Conservation (phyloP, 306 rosid species). For the Erythrophleum fordii region DNA sequence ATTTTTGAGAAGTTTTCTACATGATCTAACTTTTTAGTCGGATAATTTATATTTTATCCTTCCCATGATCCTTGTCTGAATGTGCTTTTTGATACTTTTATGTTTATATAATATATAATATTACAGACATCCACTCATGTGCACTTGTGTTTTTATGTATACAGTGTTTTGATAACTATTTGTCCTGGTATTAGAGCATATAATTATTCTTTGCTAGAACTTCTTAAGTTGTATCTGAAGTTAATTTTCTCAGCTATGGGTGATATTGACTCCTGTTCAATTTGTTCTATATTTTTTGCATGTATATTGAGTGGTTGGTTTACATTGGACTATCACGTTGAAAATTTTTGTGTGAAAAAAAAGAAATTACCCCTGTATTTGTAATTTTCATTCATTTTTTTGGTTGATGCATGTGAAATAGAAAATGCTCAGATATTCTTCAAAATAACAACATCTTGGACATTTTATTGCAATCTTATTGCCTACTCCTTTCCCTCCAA, state of each 20-base stretch:
- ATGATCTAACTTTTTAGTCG: neutral
- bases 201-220: conserved; percentile 13
- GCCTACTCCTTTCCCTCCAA: neutral
- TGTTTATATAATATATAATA: conserved; percentile 2
- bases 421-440: conserved; percentile 26
- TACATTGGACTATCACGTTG: neutral
- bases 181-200: neutral
- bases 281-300: conserved; percentile 13
- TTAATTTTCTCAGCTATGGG: neutral
- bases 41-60: neutral
- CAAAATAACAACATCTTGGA: neutral
- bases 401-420: neutral
- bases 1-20: conserved; percentile 19
- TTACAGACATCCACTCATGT: neutral
- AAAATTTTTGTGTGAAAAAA: neutral
- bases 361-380: neutral
- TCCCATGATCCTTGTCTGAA: conserved; percentile 1
- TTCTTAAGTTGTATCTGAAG: neutral
- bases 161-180: conserved; percentile 17
- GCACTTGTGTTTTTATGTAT: neutral
- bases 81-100: neutral
- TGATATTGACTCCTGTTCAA: neutral
- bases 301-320: neutral
- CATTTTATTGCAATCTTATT: conserved; percentile 12
- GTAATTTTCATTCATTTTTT: neutral